These are phyloP conservation scores for Cytospora schulzeri DNA, from an alignment of 2,329 filamentous ascomycete species.

Conservation along the genomic window DNA sequence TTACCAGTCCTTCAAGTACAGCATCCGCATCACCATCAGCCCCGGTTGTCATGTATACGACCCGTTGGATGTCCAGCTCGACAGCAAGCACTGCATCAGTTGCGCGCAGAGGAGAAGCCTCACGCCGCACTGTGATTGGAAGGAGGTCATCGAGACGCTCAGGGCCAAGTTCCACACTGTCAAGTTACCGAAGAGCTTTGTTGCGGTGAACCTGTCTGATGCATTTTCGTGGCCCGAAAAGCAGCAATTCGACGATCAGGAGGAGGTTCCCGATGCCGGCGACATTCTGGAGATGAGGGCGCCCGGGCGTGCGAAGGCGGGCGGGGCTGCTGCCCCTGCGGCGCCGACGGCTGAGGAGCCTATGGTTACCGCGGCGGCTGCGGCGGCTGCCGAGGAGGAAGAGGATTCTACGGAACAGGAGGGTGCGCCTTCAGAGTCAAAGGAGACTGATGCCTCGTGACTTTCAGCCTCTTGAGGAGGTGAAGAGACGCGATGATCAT, in stretches of 20 bases:
- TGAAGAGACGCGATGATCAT: neutral
- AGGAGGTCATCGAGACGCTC: slow-evolving; percentile 92
- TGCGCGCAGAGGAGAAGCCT: slow-evolving; percentile 88
- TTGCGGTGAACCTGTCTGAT: slow-evolving; percentile 65
- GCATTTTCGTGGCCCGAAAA: slow-evolving; percentile 63
- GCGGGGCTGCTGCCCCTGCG: neutral
- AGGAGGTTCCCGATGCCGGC: slow-evolving; percentile 36
- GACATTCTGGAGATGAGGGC: slow-evolving; percentile 50
- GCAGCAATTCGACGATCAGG: slow-evolving; percentile 37
- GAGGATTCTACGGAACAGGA: slow-evolving; percentile 3
- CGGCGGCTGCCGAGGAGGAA: slow-evolving; percentile 20
- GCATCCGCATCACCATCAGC: slow-evolving; percentile 92
- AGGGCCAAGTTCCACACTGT: slow-evolving; percentile 91
- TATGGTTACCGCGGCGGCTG: slow-evolving; percentile 6
- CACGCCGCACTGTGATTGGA: slow-evolving; percentile 92
- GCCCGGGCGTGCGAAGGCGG: slow-evolving; percentile 9
- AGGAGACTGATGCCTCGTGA: slow-evolving; percentile 1
- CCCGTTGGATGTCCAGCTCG: slow-evolving; percentile 92
- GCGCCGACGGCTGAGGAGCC: slow-evolving; percentile 10
- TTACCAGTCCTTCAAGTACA: slow-evolving; percentile 83
- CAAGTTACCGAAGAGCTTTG: slow-evolving; percentile 66
- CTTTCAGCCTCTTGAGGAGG: neutral
- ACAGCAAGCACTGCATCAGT: slow-evolving; percentile 94
- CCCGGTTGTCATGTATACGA: slow-evolving; percentile 97
- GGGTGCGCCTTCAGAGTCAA: slow-evolving; percentile 1